Evolutionary conservation across 768 basidiomycete species (phyloP), one percentile per base, ranked within the genome.

Genomic region (Artomyces pyxidatus): DNA sequence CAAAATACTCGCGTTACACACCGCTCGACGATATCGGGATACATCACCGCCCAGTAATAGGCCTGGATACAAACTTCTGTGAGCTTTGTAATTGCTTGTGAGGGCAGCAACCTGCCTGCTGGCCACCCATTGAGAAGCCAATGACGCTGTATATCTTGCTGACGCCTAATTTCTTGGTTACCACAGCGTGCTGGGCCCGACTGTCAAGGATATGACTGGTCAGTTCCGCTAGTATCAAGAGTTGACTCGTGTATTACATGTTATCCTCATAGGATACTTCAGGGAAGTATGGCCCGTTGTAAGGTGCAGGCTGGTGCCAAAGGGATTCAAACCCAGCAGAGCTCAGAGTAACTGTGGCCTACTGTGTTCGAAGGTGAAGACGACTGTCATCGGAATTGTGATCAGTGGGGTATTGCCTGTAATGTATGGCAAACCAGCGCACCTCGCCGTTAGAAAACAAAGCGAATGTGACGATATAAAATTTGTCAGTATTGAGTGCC

Each of bases 101-200:
- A 26, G 40, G 35, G 6, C 16, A 39, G 4, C 4, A 25, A n/a
- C n/a, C 27, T 50, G 69, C 70, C 63, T 72, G 68, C 57, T 79
- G 79, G 3, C 71, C 80, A 46, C 78, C 77, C 80, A 81, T 81
- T 3, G 77, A 78, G 53, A 79, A 78, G 3, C 78, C 78, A 19
- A 78, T 64, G 23, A 72, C 75, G 25, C 71, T 68, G 48, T 64
- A 71, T 1, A 75, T 61, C 51, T 73, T 71, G 50, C 67, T 60
- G 6, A 80, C 58, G 7, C 68, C 70, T 25, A 78, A 68, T 26
- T 63, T 63, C 40, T 75, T 66, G 27, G 72, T 75, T 17, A 80
- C 67, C 17, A 81, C 76, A 19, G 70, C 65, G 55, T 77, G 66
- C 56, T 81, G 78, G 12, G 78, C 78, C 37, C 72, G 76, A 46